Base-by-base conservation (phyloP, 228 moss, liverwort and hornwort species). In the Sphagnum magellanicum region DNA sequence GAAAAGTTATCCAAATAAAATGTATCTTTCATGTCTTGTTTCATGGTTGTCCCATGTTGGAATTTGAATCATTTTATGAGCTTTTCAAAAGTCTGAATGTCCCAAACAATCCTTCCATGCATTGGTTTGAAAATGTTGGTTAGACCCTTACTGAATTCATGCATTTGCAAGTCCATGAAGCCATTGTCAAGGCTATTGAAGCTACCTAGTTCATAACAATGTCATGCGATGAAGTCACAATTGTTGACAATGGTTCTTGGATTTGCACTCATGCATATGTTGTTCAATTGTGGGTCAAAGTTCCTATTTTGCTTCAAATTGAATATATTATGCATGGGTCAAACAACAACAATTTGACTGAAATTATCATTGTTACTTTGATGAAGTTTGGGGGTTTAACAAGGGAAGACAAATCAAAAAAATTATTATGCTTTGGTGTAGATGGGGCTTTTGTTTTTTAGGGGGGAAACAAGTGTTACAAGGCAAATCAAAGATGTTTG, bases 241-340 rank as follows among this genome's bases (percentile, higher is more conserved):
- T 16, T 8, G 4, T 50, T 9, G 66, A 67, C 51, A 67, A 67
- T 67, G 66, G 66, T 5, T 8, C 6, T 52, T 67, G 66, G 65
- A 47, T 65, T 10, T 47, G 10, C 8, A 49, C 50, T 6, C 65
- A 65, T 17, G 48, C 6, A 48, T 67, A 67, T 67, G 66, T 67
- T 5, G 17, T 67, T 6, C 0, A 52, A 5, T n/a, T 51, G 3
- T 67, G 8, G 66, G 51, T 52, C 9, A 5, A 52, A 32, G n/a
- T 50, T 5, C 66, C 51, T 8, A 67, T 67, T 50, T 0, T 67
- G 4, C 5, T 67, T 15, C 7, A 12, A 5, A 5, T 67, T 5
- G 10, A 67, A 7, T 12, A 5, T 8, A 15, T 67, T 50, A 52
- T 67, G 8, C 0, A 67, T 51, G 50, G 66, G 12, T 50, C 51